These are phyloP conservation scores for Zygoascus ofunaensis DNA, from an alignment of 805 yeast species.

Conservation along the genomic window DNA sequence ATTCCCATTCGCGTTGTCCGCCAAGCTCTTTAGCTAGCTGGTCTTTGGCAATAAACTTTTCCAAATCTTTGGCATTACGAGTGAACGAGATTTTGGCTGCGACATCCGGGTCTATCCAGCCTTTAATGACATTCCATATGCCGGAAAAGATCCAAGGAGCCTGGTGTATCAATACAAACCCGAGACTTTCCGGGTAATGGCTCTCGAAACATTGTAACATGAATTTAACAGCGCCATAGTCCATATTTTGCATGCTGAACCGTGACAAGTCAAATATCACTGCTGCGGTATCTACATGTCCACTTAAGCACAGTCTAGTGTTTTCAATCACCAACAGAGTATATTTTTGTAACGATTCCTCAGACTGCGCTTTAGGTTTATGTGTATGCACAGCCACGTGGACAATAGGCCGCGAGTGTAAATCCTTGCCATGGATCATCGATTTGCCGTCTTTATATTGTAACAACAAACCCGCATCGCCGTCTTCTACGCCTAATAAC, in stretches of 20 bases:
- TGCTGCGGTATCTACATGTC: constrained; percentile 71
- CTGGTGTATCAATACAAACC: constrained; percentile 73
- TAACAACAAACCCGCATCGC: constrained; percentile 35
- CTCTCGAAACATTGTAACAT: constrained; percentile 86
- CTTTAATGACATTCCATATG: constrained; percentile 85
- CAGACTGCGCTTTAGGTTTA: constrained; percentile 54
- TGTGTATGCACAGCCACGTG: constrained; percentile 74
- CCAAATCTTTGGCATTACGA: constrained; percentile 56
- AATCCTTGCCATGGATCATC: constrained; percentile 65
- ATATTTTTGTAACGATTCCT: constrained; percentile 63
- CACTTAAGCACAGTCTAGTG: constrained; percentile 63
- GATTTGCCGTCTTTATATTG: constrained; percentile 65
- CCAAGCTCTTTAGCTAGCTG: constrained; percentile 66
- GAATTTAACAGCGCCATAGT: constrained; percentile 82
- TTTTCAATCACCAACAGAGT: constrained; percentile 73
- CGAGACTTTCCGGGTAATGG: constrained; percentile 91
- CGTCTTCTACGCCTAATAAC: constrained; percentile 42
- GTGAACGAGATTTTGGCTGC: constrained; percentile 86
- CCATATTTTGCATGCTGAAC: constrained; percentile 87
- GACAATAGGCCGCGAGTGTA: constrained; percentile 67
- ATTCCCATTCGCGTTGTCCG: constrained; percentile 54
- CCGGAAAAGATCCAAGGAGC: constrained; percentile 98
- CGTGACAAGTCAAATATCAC: constrained; percentile 80
- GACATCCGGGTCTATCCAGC: constrained; percentile 95
- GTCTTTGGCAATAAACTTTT: constrained; percentile 47